phyloP scores from a whole-genome alignment of 2,329 filamentous ascomycete species.

The Colletotrichum ledebouriae region DNA sequence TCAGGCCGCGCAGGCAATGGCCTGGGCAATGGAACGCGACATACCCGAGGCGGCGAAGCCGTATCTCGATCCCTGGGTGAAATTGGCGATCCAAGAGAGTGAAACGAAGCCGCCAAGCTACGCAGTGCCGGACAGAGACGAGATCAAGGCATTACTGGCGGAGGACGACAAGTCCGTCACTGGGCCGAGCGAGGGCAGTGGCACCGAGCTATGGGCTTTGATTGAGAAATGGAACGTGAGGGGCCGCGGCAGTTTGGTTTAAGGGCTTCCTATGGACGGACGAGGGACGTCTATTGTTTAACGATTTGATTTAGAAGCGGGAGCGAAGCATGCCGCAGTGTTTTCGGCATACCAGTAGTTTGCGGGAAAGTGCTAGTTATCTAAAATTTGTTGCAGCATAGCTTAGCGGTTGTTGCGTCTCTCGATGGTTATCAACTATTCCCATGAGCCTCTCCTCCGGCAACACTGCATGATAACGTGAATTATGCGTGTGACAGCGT shows the following conservation, averaged over 20 bases:
- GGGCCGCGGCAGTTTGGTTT: not conserved
- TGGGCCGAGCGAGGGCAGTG: slow-evolving; percentile 27
- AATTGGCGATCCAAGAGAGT: slow-evolving; percentile 29
- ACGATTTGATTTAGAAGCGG: no score
- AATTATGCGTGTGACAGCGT: slow-evolving; percentile 7
- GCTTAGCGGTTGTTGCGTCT: no score
- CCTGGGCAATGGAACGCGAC: slow-evolving; percentile 39
- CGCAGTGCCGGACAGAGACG: slow-evolving; percentile 22
- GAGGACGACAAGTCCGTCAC: slow-evolving; percentile 12
- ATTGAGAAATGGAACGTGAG: slow-evolving; percentile 36
- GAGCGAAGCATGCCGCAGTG: no score
- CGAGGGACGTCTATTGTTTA: no score
- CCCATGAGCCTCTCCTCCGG: not conserved
- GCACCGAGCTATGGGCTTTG: slow-evolving; percentile 36
- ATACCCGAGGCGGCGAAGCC: slow-evolving; percentile 24
- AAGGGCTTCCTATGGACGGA: no score
- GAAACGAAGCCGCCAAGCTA: slow-evolving; percentile 38
- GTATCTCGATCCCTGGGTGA: slow-evolving; percentile 38
- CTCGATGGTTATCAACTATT: no score
- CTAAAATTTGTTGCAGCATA: no score
- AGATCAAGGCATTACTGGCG: slow-evolving; percentile 33
- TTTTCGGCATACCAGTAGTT: no score
- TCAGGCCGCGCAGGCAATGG: slow-evolving; percentile 38
- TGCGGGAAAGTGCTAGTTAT: no score
- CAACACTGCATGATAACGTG: not conserved